phyloP scores from a whole-genome alignment of 108 stramenopile genomes.

The Skeletonema tropicum region DNA sequence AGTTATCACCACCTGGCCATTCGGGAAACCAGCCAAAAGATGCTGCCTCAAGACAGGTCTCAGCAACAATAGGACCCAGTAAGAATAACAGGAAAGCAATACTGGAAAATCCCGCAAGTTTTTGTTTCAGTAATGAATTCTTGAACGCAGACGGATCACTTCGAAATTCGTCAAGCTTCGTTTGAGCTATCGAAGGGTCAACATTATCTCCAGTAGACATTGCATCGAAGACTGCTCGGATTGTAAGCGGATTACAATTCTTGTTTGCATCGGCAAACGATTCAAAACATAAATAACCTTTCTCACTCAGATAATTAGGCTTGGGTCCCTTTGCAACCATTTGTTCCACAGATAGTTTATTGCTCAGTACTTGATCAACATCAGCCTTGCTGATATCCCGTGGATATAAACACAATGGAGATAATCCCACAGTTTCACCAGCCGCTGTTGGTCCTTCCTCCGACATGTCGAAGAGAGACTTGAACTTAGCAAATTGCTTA shows the following conservation, averaged over 20 bases:
- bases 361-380: conserved; percentile 60
- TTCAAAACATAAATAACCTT: conserved; percentile 67
- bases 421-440: conserved; percentile 58
- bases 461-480: conserved; percentile 46
- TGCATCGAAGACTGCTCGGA: conserved; percentile 80
- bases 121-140: conserved; percentile 53
- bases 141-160: conserved; percentile 48
- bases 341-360: conserved; percentile 64
- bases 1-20: conserved; percentile 45
- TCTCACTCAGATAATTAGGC: conserved; percentile 59
- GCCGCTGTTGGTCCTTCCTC: conserved; percentile 52
- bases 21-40: conserved; percentile 44
- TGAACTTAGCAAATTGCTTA: conserved; percentile 51
- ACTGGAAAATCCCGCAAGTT: conserved; percentile 57
- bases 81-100: conserved; percentile 64
- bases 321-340: conserved; percentile 65
- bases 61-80: conserved; percentile 61
- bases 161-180: conserved; percentile 56
- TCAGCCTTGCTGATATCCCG: conserved; percentile 64
- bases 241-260: conserved; percentile 65
- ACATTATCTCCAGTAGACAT: conserved; percentile 56
- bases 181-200: conserved; percentile 62
- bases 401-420: conserved; percentile 67
- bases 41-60: conserved; percentile 49
- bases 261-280: conserved; percentile 62